Conservation (phyloP, 129 eudicot species). For the Solidago caesia region DNA sequence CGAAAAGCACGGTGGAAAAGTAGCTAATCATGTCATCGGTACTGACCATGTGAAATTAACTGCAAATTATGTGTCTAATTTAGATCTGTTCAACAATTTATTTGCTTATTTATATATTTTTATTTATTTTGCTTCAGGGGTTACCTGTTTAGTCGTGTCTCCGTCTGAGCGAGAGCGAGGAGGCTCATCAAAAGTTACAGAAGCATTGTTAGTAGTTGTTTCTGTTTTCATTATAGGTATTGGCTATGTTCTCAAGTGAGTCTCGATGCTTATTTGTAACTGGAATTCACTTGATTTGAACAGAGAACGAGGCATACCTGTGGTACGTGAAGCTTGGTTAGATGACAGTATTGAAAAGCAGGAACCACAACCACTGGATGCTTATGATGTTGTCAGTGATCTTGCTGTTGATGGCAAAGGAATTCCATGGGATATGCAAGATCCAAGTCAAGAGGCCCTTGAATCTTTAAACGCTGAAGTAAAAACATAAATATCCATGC, state of each 20-base stretch:
- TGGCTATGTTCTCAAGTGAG: neutral
- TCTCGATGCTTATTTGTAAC: too few species aligned
- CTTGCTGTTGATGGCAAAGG: constrained; percentile 67
- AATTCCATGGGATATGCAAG: constrained; percentile 68
- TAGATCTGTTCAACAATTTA: too few species aligned
- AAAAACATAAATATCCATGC: neutral
- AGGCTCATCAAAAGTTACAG: constrained; percentile 79
- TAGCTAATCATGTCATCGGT: constrained; percentile 66
- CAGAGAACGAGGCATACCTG: constrained; percentile 71
- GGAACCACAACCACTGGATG: constrained; percentile 56
- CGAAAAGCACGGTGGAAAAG: constrained; percentile 83
- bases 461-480: constrained; percentile 81
- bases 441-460: constrained; percentile 65
- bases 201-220: constrained; percentile 63
- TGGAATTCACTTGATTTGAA: neutral
- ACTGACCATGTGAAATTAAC: neutral
- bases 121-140: constrained; percentile 42
- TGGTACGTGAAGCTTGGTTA: constrained; percentile 85
- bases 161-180: constrained; percentile 77
- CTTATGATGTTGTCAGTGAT: constrained; percentile 65
- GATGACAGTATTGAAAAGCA: constrained; percentile 64
- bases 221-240: neutral
- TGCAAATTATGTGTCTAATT: neutral
- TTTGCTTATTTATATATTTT: neutral
- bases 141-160: constrained; percentile 61